A percentile compares a stretch with the other conserved stretches of the same genome.
These are phyloP conservation scores for Castanea crenata DNA, from an alignment of 306 rosid species.

Conservation along the genomic window DNA sequence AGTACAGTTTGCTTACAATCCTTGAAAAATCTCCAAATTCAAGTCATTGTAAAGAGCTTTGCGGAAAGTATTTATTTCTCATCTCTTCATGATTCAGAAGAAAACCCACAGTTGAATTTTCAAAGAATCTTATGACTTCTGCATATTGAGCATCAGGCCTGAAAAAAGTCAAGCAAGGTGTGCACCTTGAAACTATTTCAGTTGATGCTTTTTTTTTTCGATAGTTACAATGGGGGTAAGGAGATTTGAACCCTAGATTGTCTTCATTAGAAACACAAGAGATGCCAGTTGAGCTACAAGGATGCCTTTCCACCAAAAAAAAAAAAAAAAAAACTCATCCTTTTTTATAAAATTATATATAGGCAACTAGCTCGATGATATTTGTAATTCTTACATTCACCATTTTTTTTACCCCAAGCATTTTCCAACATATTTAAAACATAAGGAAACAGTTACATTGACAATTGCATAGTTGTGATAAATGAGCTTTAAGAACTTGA, in stretches of 20 bases:
- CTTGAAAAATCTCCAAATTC: not conserved
- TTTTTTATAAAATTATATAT: not conserved
- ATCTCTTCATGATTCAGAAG: not conserved
- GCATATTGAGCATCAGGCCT: not conserved
- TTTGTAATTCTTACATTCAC: not conserved
- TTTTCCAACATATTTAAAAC: not conserved
- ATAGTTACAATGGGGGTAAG: no score
- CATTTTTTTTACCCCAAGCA: not conserved
- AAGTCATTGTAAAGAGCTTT: not conserved
- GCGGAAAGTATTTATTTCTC: not conserved
- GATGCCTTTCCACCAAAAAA: no score
- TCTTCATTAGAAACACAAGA: no score
- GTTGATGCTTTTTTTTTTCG: not conserved
- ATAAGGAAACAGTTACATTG: not conserved
- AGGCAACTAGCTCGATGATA: not conserved
- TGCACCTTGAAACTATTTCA: not conserved
- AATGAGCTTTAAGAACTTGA: not conserved
- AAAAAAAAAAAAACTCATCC: not conserved
- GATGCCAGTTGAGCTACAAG: no score
- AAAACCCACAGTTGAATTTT: not conserved
- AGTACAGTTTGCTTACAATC: not conserved
- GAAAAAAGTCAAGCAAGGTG: not conserved
- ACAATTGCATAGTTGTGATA: not conserved
- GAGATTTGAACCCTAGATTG: no score
- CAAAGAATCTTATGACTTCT: not conserved